Base-by-base conservation (phyloP, 768 basidiomycete genomes). In the Mycena crocata region DNA sequence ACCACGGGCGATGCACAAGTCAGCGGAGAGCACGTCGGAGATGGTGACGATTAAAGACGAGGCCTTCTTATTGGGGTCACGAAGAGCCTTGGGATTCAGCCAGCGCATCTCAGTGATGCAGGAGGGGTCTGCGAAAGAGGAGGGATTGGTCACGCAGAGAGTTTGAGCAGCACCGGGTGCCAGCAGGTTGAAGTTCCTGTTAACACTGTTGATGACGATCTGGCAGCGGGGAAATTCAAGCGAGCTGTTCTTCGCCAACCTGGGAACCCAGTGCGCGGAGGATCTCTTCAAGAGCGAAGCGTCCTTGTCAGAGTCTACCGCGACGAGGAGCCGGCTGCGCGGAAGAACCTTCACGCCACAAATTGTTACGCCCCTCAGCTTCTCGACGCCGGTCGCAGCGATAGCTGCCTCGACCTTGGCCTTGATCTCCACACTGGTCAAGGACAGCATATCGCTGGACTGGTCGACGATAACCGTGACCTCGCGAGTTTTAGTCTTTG, bases 21-120 rank as follows among this genome's bases (percentile, higher is more conserved):
- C 44, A 21, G 65, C 52, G 23, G 50, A 54, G 24, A 9, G 32
- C 12, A 24, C 10, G 31, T 64, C 62, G 24, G 62, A 44, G 52
- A 64, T 15, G 28, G 63, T 57, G 55, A 64, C 32, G 44, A 58
- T 8, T 3, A 64, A 26, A 5, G 63, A 66, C 21, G 64, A 66
- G 15, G 64, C 48, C 24, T 30, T 46, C 42, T 66, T 66, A 2
- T 52, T 39, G n/a, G 60, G 50, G 50, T 52, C 56, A 3, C 37
- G 28, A n/a, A 60, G 35, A 2, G 49, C 55, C 28, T 59, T 66
- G 23, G 46, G 32, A 26, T 59, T 58, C 21, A 66, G 24, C 64
- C 64, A 66, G 39, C 49, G 37, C 21, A 65, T 32, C 26, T 58
- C 56, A 28, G 37, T 42, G 23, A 65, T 24, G 28, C 34, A 32